Evolutionary conservation across 179 eudicot genomes (phyloP), one percentile per base, ranked within the genome.

Genomic region (Silene coronaria): DNA sequence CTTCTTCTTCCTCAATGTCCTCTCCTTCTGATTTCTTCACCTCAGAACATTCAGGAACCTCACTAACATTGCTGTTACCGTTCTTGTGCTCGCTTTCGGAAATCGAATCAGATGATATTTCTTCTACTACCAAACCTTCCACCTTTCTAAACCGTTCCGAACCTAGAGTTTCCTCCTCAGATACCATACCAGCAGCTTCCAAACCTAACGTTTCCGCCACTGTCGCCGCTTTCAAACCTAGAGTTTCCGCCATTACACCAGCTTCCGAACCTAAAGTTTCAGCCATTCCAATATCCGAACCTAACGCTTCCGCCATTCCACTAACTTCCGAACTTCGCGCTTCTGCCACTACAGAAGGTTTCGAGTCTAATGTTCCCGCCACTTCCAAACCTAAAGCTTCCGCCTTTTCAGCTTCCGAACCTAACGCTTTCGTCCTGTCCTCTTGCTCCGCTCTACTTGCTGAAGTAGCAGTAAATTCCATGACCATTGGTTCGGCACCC

Each of bases 101-200:
- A 8, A 78, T 55, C 9, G 84, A 85, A 45, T 82, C 89, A 16
- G 84, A 55, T 5, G 89, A 85, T 9, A 76, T 57, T 12, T 86
- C 91, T 57, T 87, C 90, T 7, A 84, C 85, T 23, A 74, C 82
- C 63, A 82, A 65, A 22, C 80, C 72, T 27, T 86, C 87, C 16
- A 72, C 82, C 67, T 80, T 86, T 17, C 32, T 5, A 6, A 4
- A 13, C n/a, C n/a, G n/a, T 32, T 67, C 53, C 51, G 55, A 67
- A 36, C 53, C 71, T 38, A 67, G 11, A 36, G 14, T 3, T 6
- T n/a, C 71, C 71, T 9, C 48, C 53, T 67, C n/a, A n/a, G n/a
- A n/a, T 75, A 71, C 30, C 76, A 16, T 28, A 76, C 65, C 24
- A 75, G 80, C 16, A 65, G 73, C 46, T 30, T 67, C 51, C 51